A percentile compares a stretch with the other conserved stretches of the same genome.
These are phyloP conservation scores for Candida succiphila DNA, from an alignment of 805 yeast species.

Conservation along the genomic window DNA sequence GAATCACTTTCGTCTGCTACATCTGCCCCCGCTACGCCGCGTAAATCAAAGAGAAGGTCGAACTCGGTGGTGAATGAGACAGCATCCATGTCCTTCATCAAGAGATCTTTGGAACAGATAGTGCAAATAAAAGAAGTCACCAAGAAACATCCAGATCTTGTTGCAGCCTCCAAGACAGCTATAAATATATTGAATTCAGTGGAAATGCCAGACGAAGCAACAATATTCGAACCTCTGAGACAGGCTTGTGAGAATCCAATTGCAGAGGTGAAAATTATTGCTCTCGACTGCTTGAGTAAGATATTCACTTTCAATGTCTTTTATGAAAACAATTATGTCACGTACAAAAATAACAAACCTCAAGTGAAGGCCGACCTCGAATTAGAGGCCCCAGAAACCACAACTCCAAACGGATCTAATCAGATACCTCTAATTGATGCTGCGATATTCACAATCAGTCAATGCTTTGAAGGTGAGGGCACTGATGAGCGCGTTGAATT, in stretches of 20 bases:
- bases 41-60: background rate
- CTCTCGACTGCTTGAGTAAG: slow-evolving; percentile 82
- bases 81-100: slow-evolving; percentile 23
- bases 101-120: slow-evolving; percentile 21
- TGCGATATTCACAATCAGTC: slow-evolving; percentile 74
- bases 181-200: slow-evolving; percentile 30
- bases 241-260: slow-evolving; percentile 62
- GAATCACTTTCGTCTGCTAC: too few species aligned
- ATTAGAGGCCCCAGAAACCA: slow-evolving; percentile 40
- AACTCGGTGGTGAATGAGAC: slow-evolving; percentile 12
- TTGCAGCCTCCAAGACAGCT: slow-evolving; percentile 27
- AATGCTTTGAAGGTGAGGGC: slow-evolving; percentile 85
- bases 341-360: slow-evolving; percentile 21
- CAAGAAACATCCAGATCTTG: slow-evolving; percentile 35
- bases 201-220: slow-evolving; percentile 31
- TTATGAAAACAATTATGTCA: slow-evolving; percentile 43
- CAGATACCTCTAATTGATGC: slow-evolving; percentile 51
- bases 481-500: slow-evolving; percentile 84
- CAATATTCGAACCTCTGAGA: slow-evolving; percentile 73
- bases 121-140: slow-evolving; percentile 19
- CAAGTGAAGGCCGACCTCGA: slow-evolving; percentile 21
- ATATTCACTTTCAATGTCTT: slow-evolving; percentile 80
- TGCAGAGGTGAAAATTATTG: slow-evolving; percentile 55
- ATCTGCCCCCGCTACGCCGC: too few species aligned
- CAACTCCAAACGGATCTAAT: slow-evolving; percentile 17